These are phyloP conservation scores for Vaccinium vitisidaea DNA, from an alignment of 148 eudicot genomes.

Conservation along the genomic window DNA sequence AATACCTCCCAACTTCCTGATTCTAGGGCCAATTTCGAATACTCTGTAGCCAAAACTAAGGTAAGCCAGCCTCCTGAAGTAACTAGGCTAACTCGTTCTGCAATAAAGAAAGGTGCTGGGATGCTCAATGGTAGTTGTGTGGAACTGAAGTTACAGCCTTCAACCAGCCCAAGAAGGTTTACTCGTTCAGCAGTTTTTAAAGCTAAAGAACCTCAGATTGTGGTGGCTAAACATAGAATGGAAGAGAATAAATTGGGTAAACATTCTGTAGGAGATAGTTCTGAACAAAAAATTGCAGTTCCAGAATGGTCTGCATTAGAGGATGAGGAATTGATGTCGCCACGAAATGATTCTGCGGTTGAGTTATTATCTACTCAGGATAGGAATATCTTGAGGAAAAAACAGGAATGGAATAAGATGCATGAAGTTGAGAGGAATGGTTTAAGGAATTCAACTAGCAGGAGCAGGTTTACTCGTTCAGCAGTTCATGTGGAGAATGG, in stretches of 20 bases:
- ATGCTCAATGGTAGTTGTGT: constrained; percentile 7
- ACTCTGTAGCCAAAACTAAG: constrained; percentile 19
- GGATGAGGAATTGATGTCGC: constrained; percentile 4
- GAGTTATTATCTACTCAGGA: not conserved
- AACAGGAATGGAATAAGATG: constrained; percentile 19
- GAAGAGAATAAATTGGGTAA: constrained; percentile 16
- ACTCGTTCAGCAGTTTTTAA: constrained; percentile 33
- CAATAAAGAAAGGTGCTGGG: constrained; percentile 18
- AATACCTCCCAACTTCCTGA: constrained; percentile 16
- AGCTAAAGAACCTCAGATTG: constrained; percentile 18
- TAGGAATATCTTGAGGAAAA: constrained; percentile 7
- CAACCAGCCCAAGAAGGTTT: constrained; percentile 24
- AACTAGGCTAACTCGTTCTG: constrained; percentile 29
- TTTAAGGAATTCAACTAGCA: constrained; percentile 13
- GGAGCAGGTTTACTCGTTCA: constrained; percentile 28
- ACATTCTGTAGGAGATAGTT: constrained; percentile 5
- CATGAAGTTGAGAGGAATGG: not conserved
- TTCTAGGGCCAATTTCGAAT: constrained; percentile 15
- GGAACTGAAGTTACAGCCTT: constrained; percentile 14
- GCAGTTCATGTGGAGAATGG: constrained; percentile 16
- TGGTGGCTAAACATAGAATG: constrained; percentile 17
- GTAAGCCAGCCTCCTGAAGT: constrained; percentile 15
- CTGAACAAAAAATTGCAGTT: not conserved
- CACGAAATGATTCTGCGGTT: constrained; percentile 5
- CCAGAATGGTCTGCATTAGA: not conserved